Base-by-base conservation (phyloP, 2,329 filamentous ascomycete genomes). In the Xylariomycetidae sp. region DNA sequence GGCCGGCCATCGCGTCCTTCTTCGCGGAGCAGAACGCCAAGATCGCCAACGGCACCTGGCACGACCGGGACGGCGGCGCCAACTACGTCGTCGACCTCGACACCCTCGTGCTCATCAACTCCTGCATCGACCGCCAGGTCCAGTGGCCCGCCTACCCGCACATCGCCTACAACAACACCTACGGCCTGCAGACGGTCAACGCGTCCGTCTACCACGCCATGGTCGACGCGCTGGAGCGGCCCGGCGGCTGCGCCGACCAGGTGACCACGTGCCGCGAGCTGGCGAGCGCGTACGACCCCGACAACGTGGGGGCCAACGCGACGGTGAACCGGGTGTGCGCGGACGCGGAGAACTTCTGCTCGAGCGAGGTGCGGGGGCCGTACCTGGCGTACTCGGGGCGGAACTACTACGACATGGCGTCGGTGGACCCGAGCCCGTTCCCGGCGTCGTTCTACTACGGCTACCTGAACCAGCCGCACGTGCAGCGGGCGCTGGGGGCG, bases 341-440 rank as follows among this genome's bases (percentile, higher is more conserved):
- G 4, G 36, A 28, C 5, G 47, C 46, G 29, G 49, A 52, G 32
- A 50, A 39, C 4, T 49, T 53, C 34, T 54, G 49, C 40, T 42
- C 34, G 9, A 40, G 16, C 9, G 12, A 46, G 7, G 49, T 53
- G 8, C 45, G 50, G 5, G 43, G 34, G 2, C 51, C 48, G 1
- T 54, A 48, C 20, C 43, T 48, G 10, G 32, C 43, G 10, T 44
- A 44, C 25, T 48, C 46, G 1, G 65, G 64, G 7, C 60, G 66
- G 5, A 71, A 72, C 32, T 71, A 71, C 54, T 79, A 76, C 50
- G 75, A 81, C 39, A 65, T 79, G 19, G 67, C 68, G 0, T 68
- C 73, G 6, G 55, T 63, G 4, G 46, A 60, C 12, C 63, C 62
- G 0, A 72, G 74, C 35, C 67, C 72, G 1, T 76, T 73, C 38